Evolutionary conservation across 768 basidiomycete species (phyloP), one percentile per base, ranked within the genome.

Genomic region (Ramaria rubella): DNA sequence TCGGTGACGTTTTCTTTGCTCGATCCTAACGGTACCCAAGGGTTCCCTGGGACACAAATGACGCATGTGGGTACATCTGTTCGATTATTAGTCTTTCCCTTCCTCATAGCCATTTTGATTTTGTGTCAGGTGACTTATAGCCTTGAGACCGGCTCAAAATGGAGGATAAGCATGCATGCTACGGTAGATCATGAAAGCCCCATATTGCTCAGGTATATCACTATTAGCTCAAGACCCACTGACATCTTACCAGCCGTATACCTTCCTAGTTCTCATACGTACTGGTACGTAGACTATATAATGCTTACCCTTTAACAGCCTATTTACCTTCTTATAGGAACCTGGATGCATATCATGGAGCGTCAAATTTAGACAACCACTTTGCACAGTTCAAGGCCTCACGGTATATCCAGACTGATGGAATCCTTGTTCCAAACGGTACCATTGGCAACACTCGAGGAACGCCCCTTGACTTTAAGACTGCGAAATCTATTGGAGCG

Each of bases 1-100:
- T 78, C 77, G 49, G 78, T 83, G 2, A 80, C 78, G 0, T 83
- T 75, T 65, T 72, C 72, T 56, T 78, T 79, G 57, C 27, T 80
- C 26, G 82, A 83, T 63, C 59, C 69, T 7, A 55, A 46, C 27
- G 81, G 74, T 5, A 74, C 77, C 52, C 75, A 82, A 64, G 81
- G 80, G 1, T 83, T 81, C 60, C 80, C 81, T 3, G 80, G 79
- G 33, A 62, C 58, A 11, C 53, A 64, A n/a, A 63, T 63, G 29
- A 40, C 63, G 55, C 23, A 29, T 33, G 29, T 24, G 15, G 15
- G 11, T 15, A 57, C 29, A 11, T 9, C 52, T n/a, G 36, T 38
- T n/a, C 11, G 11, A 38, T 38, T n/a, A 38, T n/a, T 11, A n/a
- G 11, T 38, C 36, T 38, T n/a, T n/a, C n/a, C n/a, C n/a, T n/a